Evolutionary conservation across 352 stramenopile species (phyloP).

Genomic region (Phytophthora cactorum): DNA sequence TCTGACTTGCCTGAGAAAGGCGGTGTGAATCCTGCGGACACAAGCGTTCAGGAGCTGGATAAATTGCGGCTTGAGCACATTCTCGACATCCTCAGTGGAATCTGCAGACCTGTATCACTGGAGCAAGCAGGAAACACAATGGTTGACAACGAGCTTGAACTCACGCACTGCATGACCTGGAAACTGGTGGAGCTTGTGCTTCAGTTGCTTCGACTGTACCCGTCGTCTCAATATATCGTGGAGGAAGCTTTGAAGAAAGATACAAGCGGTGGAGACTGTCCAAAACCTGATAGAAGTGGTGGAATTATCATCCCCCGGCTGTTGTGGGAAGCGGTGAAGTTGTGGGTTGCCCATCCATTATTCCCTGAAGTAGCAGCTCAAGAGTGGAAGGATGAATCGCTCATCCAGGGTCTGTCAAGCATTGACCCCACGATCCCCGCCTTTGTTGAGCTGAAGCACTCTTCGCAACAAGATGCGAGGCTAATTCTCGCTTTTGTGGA

Average conservation of each 20-base stretch:
- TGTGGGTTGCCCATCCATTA: conserved; percentile 32
- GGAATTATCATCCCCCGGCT: conserved; percentile 36
- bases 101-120: conserved; percentile 33
- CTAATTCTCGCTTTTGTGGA: conserved; percentile 42
- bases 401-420: conserved; percentile 23
- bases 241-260: background rate
- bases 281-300: conserved; percentile 1
- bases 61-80: conserved; percentile 51
- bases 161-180: conserved; percentile 36
- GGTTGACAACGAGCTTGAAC: conserved; percentile 28
- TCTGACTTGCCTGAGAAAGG: conserved; percentile 39
- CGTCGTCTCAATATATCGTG: conserved; percentile 39
- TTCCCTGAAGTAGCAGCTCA: conserved; percentile 30
- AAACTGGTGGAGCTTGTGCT: conserved; percentile 54
- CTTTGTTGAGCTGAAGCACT: conserved; percentile 41
- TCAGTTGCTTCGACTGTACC: conserved; percentile 41
- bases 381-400: conserved; percentile 43
- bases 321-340: conserved; percentile 53
- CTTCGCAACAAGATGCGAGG: conserved; percentile 23
- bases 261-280: background rate
- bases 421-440: conserved; percentile 41
- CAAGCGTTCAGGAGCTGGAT: conserved; percentile 33
- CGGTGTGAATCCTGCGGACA: background rate
- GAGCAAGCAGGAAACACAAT: conserved; percentile 11
- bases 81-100: conserved; percentile 41